Base-by-base conservation (phyloP, 2,329 filamentous ascomycete species). In the Talaromyces pinophilus region DNA sequence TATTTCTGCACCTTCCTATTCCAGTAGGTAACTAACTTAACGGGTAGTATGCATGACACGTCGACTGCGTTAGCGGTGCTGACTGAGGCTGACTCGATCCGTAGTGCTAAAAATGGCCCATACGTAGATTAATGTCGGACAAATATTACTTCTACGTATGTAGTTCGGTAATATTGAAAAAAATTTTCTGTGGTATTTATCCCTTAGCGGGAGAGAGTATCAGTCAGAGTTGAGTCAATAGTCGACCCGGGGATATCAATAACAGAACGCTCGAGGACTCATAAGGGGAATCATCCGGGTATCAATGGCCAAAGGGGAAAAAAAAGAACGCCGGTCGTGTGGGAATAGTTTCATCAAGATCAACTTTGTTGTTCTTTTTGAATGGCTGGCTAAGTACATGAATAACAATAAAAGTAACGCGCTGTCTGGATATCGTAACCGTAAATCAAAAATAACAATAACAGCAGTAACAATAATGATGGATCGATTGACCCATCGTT, bases 331-430 rank as follows among this genome's bases (percentile, higher is more conserved):
- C 60, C 60, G 28, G 60, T 46, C 33, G 35, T 62, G 30, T 62
- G 60, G 60, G 46, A 62, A 62, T 62, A 42, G 5, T 38, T 50
- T 25, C 44, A 52, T 52, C 60, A 52, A 62, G 60, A 62, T 25
- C 33, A 62, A 62, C 19, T 62, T 19, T 3, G 54, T 57, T 57
- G 54, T 57, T 33, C 54, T 54, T n/a, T 33, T n/a, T 57, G 54
- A 57, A 40, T 40, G n/a, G 30, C 33, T 57, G 22, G 33, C 10
- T 57, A 57, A 38, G 15, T 40, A 57, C 54, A 57, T 52, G 48
- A 30, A 52, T 52, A 52, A 52, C 48, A 28, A 52, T 5, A 54
- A 30, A 38, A 35, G 30, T 10, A 35, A 40, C 3, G 30, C 54
- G 33, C 33, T 38, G 19, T 11, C 10, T 38, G 33, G 54, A 57